Base-by-base conservation (phyloP, 371 early-diverging fungal genomes). In the Rhizopus microsporus region DNA sequence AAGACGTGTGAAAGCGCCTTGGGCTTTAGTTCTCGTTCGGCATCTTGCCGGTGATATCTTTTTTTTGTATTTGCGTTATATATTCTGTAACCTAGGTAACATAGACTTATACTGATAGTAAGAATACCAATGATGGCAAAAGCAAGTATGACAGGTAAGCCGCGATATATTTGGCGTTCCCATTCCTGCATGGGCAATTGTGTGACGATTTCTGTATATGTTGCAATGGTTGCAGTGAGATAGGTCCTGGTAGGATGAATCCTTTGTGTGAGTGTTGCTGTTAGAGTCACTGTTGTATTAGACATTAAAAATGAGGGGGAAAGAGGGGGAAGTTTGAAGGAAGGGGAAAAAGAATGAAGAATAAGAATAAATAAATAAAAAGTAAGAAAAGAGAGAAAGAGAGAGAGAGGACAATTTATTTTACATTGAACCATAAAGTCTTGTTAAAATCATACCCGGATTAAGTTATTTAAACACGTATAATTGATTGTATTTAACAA, bases 61-160 rank as follows among this genome's bases (percentile, higher is more conserved):
- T n/a, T n/a, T 29, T 13, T 43, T 23, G 47, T 8, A 5, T 46
- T 40, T 3, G 62, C 39, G 47, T 55, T 47, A 52, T 57, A 73
- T 5, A 67, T 60, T 23, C 71, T 57, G 45, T 68, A 74, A 8
- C 45, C 59, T 23, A 71, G n/a, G 38, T 64, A 74, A 6, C 51
- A 38, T 5, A 75, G 58, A 29, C 63, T 31, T 5, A 42, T 59
- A 2, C 65, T 23, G 4, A 67, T 34, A 7, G 71, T 31, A 6
- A 73, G 35, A 7, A 76, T 32, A 0, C 77, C 77, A 35, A 76
- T 52, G 13, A 69, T 60, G n/a, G 77, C 77, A 65, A 76, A 76
- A 5, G 62, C 57, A 10, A 65, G 53, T 7, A 75, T 49, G 3
- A 65, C 56, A 12, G 75, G 75, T 13, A 75, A 51, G 38, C 63